Conservation (phyloP, 306 rosid genomes). For the Lathyrus oleraceus region DNA sequence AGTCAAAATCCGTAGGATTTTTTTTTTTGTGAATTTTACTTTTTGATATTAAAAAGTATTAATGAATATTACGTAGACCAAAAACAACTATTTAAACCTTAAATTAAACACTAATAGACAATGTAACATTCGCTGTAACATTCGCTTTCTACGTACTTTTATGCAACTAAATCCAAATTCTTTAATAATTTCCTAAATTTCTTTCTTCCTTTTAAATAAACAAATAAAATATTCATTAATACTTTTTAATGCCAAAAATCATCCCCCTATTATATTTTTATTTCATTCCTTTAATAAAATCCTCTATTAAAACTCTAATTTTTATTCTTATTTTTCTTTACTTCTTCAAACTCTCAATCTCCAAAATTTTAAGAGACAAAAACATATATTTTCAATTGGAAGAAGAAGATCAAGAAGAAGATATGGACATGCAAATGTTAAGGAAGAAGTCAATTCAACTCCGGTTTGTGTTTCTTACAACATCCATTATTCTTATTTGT, state of each 20-base stretch:
- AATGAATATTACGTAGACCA: too few species aligned
- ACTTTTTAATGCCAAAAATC: background rate
- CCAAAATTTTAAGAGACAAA: background rate
- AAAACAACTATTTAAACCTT: too few species aligned
- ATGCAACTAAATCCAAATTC: background rate
- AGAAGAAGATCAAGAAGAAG: background rate
- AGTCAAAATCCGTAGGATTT: too few species aligned
- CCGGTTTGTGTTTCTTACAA: constrained; percentile 46
- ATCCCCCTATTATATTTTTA: background rate
- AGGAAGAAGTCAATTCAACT: constrained; percentile 35
- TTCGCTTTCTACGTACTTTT: background rate
- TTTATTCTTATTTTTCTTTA: background rate
- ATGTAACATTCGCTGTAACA: background rate
- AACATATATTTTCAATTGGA: background rate
- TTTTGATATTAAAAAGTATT: too few species aligned
- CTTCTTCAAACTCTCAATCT: background rate
- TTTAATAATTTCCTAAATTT: background rate
- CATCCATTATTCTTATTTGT: constrained; percentile 28
- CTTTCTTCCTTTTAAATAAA: background rate
- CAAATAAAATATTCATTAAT: background rate
- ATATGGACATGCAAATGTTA: constrained; percentile 27
- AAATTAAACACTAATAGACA: too few species aligned
- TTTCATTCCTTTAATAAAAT: constrained; percentile 10
- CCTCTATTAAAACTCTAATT: background rate
- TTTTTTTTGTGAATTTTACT: too few species aligned